phyloP scores from a whole-genome alignment of 2,329 filamentous ascomycete genomes.

The Ophiostoma montium region DNA sequence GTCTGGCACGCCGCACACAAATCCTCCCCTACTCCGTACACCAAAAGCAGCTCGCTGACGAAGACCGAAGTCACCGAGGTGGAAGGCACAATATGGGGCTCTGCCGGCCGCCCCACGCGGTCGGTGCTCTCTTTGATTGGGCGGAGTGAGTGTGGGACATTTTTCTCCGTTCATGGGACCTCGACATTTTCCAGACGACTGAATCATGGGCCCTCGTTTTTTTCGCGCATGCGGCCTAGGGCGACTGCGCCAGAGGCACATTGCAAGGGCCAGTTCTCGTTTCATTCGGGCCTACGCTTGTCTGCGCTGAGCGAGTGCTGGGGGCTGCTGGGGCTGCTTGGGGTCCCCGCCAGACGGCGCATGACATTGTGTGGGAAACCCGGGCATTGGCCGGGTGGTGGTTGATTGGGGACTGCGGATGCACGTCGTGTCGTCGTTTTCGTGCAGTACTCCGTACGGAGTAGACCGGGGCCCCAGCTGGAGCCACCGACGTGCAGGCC shows the following conservation, averaged over 20 bases:
- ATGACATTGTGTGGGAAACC: background rate
- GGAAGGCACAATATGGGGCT: background rate
- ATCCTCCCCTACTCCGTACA: too few relatives aligned
- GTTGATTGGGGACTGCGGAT: background rate
- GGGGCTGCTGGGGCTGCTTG: too few relatives aligned
- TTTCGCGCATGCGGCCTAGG: background rate
- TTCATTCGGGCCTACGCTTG: background rate
- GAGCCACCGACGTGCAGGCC: too few relatives aligned
- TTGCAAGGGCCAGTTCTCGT: background rate
- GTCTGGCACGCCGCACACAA: background rate
- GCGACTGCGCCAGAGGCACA: background rate
- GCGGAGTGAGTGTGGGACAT: background rate
- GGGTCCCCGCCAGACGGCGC: background rate
- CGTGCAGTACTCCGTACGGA: too few relatives aligned
- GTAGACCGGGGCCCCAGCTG: too few relatives aligned
- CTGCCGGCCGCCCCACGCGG: background rate
- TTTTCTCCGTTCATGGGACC: background rate
- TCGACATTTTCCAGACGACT: background rate
- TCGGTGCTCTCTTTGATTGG: background rate
- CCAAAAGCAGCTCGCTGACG: background rate
- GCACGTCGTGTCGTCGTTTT: background rate
- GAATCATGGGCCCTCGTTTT: background rate
- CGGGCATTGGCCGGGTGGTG: background rate
- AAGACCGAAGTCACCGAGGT: background rate
- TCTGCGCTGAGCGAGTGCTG: background rate